Base-by-base conservation (phyloP, 495 filamentous ascomycete genomes). In the Penicillium mononematosum region DNA sequence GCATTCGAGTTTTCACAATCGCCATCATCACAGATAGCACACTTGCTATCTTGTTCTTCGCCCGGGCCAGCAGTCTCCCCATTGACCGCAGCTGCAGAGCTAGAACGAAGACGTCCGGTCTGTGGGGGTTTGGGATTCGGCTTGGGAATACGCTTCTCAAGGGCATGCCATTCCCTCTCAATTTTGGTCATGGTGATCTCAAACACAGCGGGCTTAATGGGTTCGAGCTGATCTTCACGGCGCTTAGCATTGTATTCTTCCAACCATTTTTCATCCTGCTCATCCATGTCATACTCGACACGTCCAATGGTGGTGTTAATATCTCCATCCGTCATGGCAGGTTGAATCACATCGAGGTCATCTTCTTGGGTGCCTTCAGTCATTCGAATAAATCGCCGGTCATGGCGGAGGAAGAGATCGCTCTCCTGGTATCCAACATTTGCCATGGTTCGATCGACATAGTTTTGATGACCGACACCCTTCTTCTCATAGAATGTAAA, bases 1-100 rank as follows among this genome's bases (percentile, higher is more conserved):
- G 94, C 95, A 71, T 99, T 99, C n/a, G 92, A 91, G 69, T 98
- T 99, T 74, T 98, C 94, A 64, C 95, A 98, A 65, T 99, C 94
- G 29, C 94, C 95, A 67, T 98, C 94, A 68, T 98, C 94, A 61
- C 94, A 99, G 47, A 99, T 95, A 31, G 89, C 93, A 65, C 94
- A 99, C 70, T 97, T 98, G 69, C 85, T 96, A 63, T 98, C 94
- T 65, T 96, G 93, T 66, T 98, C 94, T 69, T 96, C 94, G 24
- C 91, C 92, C 4, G 84, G 72, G 5, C 77, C 89, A 53, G 85
- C 85, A 19, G 87, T 85, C 70, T 96, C 93, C 32, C 92, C 91
- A 73, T 94, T 96, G 25, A 96, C 91, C 25, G 90, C 92, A 11
- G 88, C 92, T 38, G 90, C 92, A 14, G 91, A 96, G 70, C 92